A percentile compares a stretch with the other conserved stretches of the same genome.
phyloP scores from a whole-genome alignment of 2,329 filamentous ascomycete genomes.

The Neocatenulostroma microsporum region DNA sequence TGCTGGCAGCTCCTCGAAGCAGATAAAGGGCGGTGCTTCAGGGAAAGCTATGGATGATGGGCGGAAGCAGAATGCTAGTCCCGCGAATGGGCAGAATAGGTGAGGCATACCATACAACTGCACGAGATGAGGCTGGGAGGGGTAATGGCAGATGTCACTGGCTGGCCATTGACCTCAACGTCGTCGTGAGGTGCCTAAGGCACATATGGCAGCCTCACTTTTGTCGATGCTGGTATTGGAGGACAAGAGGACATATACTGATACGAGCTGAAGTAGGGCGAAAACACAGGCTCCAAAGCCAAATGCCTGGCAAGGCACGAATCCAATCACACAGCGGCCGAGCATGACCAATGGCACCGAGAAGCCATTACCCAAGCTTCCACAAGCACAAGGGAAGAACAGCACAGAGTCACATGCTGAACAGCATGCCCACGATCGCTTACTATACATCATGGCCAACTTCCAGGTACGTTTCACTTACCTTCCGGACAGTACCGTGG shows the following conservation, averaged over 20 bases:
- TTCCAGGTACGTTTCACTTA: conserved; percentile 62
- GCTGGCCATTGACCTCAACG: too few relatives aligned
- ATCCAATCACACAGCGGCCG: conserved; percentile 53
- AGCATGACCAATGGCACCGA: conserved; percentile 49
- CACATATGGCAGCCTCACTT: too few relatives aligned
- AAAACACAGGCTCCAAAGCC: conserved; percentile 36
- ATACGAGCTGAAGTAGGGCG: too few relatives aligned
- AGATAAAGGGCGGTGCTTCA: conserved; percentile 32
- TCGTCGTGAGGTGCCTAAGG: too few relatives aligned
- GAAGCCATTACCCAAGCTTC: conserved; percentile 21
- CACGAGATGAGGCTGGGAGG: too few relatives aligned
- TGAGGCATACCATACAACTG: conserved; percentile 32
- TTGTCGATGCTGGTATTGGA: too few relatives aligned
- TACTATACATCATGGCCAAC: conserved; percentile 52
- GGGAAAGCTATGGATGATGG: conserved; percentile 45
- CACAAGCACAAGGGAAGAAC: conserved; percentile 14
- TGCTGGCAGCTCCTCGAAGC: conserved; percentile 21
- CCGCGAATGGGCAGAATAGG: conserved; percentile 48
- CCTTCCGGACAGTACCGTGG: too few relatives aligned
- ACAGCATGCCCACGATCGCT: conserved; percentile 53
- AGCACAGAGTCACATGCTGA: conserved; percentile 46
- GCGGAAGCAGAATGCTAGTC: conserved; percentile 50
- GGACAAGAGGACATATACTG: too few relatives aligned
- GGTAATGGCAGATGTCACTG: too few relatives aligned
- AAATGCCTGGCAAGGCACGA: conserved; percentile 56